Percentiles rank a stretch among this genome's conserved stretches.
phyloP scores from a whole-genome alignment of 2,329 filamentous ascomycete species.

The Xylariaceae sp. region DNA sequence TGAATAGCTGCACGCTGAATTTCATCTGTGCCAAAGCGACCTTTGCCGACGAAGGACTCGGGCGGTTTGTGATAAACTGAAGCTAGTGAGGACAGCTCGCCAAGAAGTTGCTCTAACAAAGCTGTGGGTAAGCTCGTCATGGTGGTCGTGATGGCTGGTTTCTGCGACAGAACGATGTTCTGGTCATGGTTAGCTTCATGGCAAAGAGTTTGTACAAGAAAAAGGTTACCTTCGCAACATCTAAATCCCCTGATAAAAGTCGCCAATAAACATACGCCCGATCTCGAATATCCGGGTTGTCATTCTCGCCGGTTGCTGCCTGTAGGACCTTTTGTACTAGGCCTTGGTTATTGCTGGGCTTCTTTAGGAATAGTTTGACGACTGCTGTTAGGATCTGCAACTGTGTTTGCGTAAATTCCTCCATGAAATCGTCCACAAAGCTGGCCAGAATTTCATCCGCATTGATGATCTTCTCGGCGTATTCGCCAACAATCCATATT shows the following conservation, averaged over 20 bases:
- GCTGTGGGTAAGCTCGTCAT: slow-evolving; percentile 85
- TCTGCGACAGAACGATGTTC: slow-evolving; percentile 90
- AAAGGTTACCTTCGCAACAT: slow-evolving; percentile 75
- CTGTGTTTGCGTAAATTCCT: slow-evolving; percentile 99
- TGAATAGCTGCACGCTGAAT: slow-evolving; percentile 96
- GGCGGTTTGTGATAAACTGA: slow-evolving; percentile 99
- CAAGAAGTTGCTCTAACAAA: slow-evolving; percentile 86
- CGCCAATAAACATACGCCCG: slow-evolving; percentile 99
- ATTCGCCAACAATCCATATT: slow-evolving; percentile 99
- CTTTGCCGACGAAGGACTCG: slow-evolving; percentile 96
- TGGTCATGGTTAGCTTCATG: slow-evolving; percentile 39
- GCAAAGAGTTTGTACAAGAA: neutral
- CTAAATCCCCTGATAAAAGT: slow-evolving; percentile 86
- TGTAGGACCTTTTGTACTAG: slow-evolving; percentile 95
- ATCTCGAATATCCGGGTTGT: slow-evolving; percentile 97
- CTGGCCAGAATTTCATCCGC: slow-evolving; percentile 90
- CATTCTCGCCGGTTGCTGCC: slow-evolving; percentile 88
- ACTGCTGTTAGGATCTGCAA: slow-evolving; percentile 96
- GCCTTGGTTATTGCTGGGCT: slow-evolving; percentile 86
- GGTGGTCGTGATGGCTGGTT: slow-evolving; percentile 91
- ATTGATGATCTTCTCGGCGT: slow-evolving; percentile 98
- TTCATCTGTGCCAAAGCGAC: slow-evolving; percentile 88
- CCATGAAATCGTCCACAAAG: slow-evolving; percentile 92
- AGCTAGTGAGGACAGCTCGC: slow-evolving; percentile 89
- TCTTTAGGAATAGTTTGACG: slow-evolving; percentile 96